These are phyloP conservation scores for Cytospora mali DNA, from an alignment of 2,329 filamentous ascomycete genomes.

Conservation along the genomic window DNA sequence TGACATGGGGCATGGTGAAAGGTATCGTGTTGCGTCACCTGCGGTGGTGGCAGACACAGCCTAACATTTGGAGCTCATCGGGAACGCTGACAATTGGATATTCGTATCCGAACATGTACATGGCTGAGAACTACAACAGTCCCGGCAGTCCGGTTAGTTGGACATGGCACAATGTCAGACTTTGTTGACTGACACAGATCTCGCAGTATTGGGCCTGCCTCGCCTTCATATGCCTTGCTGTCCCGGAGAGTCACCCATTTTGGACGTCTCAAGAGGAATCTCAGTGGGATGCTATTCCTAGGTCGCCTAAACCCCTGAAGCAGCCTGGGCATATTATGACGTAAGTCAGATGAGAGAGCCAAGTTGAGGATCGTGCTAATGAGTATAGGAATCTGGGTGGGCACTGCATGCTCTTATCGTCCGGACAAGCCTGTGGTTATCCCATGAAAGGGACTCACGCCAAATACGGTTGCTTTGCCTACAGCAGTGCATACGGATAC, in stretches of 20 bases:
- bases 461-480: conserved; percentile 80
- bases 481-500: conserved; percentile 75
- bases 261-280: conserved; percentile 71
- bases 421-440: conserved; percentile 80
- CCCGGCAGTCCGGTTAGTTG: conserved; percentile 62
- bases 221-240: conserved; percentile 72
- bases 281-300: conserved; percentile 57
- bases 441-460: conserved; percentile 80
- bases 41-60: conserved; percentile 77
- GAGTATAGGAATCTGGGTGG: conserved; percentile 62
- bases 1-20: conserved; percentile 80
- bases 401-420: conserved; percentile 75
- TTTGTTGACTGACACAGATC: neutral
- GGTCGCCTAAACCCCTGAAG: conserved; percentile 57
- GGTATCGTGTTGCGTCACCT: conserved; percentile 74
- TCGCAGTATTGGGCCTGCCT: conserved; percentile 77
- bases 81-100: conserved; percentile 78
- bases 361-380: neutral
- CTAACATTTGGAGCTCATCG: conserved; percentile 73
- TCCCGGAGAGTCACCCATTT: conserved; percentile 71
- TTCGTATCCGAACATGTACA: conserved; percentile 75
- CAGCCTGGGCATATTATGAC: conserved; percentile 75
- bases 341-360: conserved; percentile 34
- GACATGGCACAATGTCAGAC: neutral
- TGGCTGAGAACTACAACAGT: conserved; percentile 84